Conservation (phyloP, 73 alveolate genomes). For the Stentor coeruleus region DNA sequence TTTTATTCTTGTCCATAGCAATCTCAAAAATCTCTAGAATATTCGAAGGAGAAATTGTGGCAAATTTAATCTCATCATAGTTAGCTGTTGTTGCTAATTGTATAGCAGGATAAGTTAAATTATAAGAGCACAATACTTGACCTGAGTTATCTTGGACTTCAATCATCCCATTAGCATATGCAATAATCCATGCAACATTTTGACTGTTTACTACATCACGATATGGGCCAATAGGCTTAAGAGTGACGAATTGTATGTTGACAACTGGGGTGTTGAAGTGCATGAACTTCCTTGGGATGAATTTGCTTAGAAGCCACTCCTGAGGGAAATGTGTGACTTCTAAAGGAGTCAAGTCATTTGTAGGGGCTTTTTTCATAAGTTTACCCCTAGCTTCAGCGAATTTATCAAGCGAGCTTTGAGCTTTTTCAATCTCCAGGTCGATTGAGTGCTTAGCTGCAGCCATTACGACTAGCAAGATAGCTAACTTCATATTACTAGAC, state of each 20-base stretch:
- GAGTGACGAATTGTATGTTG: background rate
- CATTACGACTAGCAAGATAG: background rate
- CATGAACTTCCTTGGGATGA: background rate
- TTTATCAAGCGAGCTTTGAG: background rate
- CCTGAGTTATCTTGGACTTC: background rate
- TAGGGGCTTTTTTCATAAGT: background rate
- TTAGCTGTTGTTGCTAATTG: background rate
- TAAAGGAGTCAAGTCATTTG: background rate
- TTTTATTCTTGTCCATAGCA: background rate
- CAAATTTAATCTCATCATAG: constrained; percentile 22
- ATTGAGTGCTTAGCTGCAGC: background rate
- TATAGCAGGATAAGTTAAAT: background rate
- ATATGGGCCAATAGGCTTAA: background rate
- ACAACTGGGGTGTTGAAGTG: background rate
- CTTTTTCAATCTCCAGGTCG: background rate
- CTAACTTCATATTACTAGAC: background rate
- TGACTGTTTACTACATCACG: background rate
- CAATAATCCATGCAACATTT: background rate
- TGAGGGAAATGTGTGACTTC: background rate
- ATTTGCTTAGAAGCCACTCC: background rate
- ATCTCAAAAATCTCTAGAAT: background rate
- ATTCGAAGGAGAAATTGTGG: background rate
- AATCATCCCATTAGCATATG: background rate
- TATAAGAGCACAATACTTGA: background rate
- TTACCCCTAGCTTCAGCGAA: background rate